phyloP scores from a whole-genome alignment of 306 rosid species.

The Sesbania bispinosa region DNA sequence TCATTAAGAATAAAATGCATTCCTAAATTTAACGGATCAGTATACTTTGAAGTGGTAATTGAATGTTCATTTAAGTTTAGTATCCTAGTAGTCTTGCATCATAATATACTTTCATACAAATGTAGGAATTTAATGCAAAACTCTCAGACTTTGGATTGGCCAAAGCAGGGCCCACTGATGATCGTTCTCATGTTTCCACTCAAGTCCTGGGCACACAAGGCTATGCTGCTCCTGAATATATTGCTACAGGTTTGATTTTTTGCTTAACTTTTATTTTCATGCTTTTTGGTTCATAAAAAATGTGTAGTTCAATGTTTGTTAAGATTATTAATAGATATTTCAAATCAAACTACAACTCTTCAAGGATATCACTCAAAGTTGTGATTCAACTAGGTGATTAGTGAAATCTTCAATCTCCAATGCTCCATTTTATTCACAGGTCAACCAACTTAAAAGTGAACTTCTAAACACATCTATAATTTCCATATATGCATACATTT shows the following conservation, averaged over 20 bases:
- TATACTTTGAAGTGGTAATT: background rate
- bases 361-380: too few relatives aligned
- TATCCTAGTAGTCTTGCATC: background rate
- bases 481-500: too few relatives aligned
- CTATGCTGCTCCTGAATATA: constrained; percentile 95
- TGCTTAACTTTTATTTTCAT: constrained; percentile 2
- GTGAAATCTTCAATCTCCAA: too few relatives aligned
- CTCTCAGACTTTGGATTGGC: constrained; percentile 96
- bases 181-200: constrained; percentile 83
- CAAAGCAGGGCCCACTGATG: constrained; percentile 94
- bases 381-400: too few relatives aligned
- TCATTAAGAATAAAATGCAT: background rate
- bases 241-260: constrained; percentile 70
- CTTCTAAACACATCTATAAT: too few relatives aligned
- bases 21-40: background rate
- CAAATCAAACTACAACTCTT: too few relatives aligned
- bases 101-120: constrained; percentile 1
- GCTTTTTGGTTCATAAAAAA: background rate
- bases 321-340: background rate
- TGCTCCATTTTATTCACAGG: too few relatives aligned
- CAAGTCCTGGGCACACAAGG: constrained; percentile 90
- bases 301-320: background rate
- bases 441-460: too few relatives aligned
- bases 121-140: constrained; percentile 85
- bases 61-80: background rate